A percentile compares a stretch with the other conserved stretches of the same genome.
Conservation (phyloP, 768 basidiomycete genomes). For the Lenzites betulinus region DNA sequence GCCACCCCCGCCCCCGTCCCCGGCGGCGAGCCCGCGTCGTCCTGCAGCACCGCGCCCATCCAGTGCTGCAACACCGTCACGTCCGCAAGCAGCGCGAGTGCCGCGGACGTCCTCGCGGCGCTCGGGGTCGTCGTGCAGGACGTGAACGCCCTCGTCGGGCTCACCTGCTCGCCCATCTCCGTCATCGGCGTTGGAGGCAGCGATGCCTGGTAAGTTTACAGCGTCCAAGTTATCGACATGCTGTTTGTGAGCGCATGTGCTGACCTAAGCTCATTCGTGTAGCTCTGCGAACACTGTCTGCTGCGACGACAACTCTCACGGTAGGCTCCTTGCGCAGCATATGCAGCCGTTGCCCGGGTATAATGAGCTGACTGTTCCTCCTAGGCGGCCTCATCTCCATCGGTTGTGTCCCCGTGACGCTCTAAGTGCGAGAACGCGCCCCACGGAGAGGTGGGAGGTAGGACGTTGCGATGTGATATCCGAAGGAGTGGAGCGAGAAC, state of each 20-base stretch:
- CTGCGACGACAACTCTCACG: constrained; percentile 13
- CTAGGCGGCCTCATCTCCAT: constrained; percentile 3
- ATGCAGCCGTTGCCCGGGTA: background rate
- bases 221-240: background rate
- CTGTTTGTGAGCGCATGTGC: background rate
- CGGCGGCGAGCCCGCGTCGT: background rate
- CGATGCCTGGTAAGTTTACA: background rate
- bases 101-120: constrained; percentile 6
- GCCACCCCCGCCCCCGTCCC: constrained; percentile 7
- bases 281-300: constrained; percentile 6
- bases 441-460: background rate
- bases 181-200: constrained; percentile 18
- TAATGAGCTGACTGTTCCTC: background rate
- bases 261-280: background rate
- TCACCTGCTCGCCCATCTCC: constrained; percentile 23
- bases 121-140: constrained; percentile 23
- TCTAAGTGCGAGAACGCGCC: background rate
- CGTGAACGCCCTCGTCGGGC: constrained; percentile 19
- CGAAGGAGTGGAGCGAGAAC: too few relatives aligned
- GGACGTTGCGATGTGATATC: too few relatives aligned
- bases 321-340: background rate
- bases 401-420: constrained; percentile 6
- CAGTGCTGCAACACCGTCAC: constrained; percentile 1
- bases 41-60: background rate
- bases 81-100: background rate